Evolutionary conservation across 495 filamentous ascomycete species (phyloP), one percentile per base, ranked within the genome.

Genomic region (Podospora appendiculata): DNA sequence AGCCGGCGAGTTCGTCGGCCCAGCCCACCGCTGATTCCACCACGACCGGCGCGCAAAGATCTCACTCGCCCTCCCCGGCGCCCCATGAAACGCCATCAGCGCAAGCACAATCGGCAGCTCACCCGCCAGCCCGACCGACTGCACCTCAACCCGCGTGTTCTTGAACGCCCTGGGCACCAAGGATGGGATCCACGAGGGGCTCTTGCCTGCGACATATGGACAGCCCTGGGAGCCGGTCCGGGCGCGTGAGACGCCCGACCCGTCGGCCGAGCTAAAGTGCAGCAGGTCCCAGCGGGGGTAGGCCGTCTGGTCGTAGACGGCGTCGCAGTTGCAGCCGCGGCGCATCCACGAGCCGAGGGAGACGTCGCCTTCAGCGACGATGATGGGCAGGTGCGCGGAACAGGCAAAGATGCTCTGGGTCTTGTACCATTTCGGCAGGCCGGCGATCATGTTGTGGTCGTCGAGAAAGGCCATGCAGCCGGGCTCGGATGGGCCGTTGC

Each of bases 161-260:
- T 53, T 17, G 49, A 62, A 70, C 10, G 41, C 48, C 13, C 16
- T 45, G 0, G 69, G 69, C 11, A 71, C 67, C n/a, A 71, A 39
- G 3, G 57, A 25, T 4, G 62, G 62, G 7, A 71, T 61, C 69
- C 69, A 72, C 10, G 53, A 54, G 1, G 66, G 55, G 3, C 51
- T 47, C 1, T 17, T 39, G 1, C 63, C 68, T 0, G 43, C 51
- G 10, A 63, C 63, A 12, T 34, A 64, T 5, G 59, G 50, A 3
- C 9, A 8, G 0, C 62, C 58, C 0, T 3, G 10, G 6, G 46
- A 47, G 7, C n/a, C 18, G 2, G 25, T 33, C 1, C 52, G 50
- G 3, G 56, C 56, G 0, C 41, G 45, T 13, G 64, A 60, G 7
- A 66, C 36, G 0, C 25, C 25, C 2, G 25, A 25, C 25, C 60